phyloP scores from a whole-genome alignment of 108 stramenopile species.

The Discostella stelligeroides region DNA sequence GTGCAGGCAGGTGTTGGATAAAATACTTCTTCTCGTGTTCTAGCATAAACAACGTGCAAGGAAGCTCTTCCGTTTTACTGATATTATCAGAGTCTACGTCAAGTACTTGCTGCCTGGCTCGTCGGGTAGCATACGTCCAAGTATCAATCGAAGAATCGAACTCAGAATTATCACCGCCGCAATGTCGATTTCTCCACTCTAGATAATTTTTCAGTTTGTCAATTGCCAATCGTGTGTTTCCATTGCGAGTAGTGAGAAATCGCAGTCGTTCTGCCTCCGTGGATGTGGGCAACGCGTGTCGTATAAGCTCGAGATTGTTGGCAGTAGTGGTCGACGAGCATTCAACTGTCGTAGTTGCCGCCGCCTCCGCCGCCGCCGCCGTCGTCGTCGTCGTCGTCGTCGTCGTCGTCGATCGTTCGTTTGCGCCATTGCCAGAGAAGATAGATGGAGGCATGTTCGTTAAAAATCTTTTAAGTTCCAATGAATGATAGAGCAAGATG shows the following conservation, averaged over 20 bases:
- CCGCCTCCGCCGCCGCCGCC: no score
- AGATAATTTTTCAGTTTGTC: constrained; percentile 41
- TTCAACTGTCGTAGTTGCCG: no score
- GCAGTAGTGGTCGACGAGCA: not conserved
- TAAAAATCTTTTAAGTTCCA: no score
- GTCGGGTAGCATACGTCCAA: constrained; percentile 37
- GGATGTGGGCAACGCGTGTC: constrained; percentile 33
- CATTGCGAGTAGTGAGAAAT: constrained; percentile 31
- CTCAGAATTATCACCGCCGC: constrained; percentile 15
- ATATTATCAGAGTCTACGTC: no score
- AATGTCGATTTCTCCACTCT: constrained; percentile 36
- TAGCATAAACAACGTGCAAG: constrained; percentile 40
- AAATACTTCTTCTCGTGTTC: constrained; percentile 32
- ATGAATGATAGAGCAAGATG: no score
- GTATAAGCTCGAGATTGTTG: constrained; percentile 20
- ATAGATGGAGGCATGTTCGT: no score
- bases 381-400: no score
- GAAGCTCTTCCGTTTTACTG: constrained; percentile 5
- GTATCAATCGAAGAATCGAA: constrained; percentile 19
- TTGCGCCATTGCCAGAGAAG: no score
- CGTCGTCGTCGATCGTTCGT: no score
- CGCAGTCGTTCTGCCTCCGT: constrained; percentile 44
- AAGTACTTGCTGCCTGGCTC: constrained; percentile 10
- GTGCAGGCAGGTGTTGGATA: constrained; percentile 63
- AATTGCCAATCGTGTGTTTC: constrained; percentile 29